Conservation (phyloP, 768 basidiomycete genomes). For the Lentinula lateritia region DNA sequence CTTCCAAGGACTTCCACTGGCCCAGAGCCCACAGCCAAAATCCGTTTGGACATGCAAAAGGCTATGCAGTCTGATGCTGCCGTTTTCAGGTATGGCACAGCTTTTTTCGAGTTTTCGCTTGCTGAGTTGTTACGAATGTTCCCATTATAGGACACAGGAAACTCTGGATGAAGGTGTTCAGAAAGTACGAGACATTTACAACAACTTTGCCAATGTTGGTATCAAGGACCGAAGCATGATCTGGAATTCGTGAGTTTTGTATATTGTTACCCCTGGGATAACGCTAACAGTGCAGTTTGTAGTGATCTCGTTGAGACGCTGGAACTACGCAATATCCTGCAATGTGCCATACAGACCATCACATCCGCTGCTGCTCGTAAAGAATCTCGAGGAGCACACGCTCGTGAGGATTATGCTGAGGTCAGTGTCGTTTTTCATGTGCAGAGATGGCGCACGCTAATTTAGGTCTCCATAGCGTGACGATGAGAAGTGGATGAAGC, state of each 20-base stretch:
- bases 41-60: slow-evolving; percentile 96
- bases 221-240: slow-evolving; percentile 99
- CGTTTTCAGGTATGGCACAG: slow-evolving; percentile 71
- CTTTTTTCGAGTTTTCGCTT: neutral
- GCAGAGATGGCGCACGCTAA: neutral
- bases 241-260: slow-evolving; percentile 86
- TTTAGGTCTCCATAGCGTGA: slow-evolving; percentile 59
- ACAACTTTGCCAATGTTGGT: slow-evolving; percentile 84
- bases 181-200: slow-evolving; percentile 83
- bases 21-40: slow-evolving; percentile 79
- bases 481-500: slow-evolving; percentile 92
- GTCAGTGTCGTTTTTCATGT: slow-evolving; percentile 31
- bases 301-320: slow-evolving; percentile 97
- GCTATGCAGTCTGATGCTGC: slow-evolving; percentile 98
- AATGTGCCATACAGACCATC: slow-evolving; percentile 95
- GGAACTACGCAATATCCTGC: slow-evolving; percentile 92
- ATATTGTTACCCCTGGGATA: neutral
- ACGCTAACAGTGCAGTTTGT: neutral
- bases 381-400: slow-evolving; percentile 98
- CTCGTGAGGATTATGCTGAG: slow-evolving; percentile 97
- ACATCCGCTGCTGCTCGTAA: slow-evolving; percentile 88
- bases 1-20: slow-evolving; percentile 65
- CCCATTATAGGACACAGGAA: slow-evolving; percentile 62
- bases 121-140: neutral
- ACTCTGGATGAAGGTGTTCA: slow-evolving; percentile 89